Evolutionary conservation across 2,329 filamentous ascomycete species (phyloP), one percentile per base, ranked within the genome.

Genomic region (Penicillium corylophilum): DNA sequence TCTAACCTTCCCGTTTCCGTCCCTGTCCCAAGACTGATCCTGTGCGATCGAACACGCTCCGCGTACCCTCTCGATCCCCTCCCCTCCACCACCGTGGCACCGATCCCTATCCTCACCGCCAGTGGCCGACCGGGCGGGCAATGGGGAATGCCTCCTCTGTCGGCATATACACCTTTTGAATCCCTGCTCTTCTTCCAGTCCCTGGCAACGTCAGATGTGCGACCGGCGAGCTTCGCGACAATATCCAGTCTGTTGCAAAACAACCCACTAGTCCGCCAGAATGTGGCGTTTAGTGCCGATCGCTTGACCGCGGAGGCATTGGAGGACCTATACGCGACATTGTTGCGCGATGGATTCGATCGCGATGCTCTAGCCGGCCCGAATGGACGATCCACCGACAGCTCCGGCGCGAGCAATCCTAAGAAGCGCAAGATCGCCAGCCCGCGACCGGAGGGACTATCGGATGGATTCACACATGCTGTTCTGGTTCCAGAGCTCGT

Each of bases 141-240:
- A 74, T 74, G 71, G 71, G 79, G 77, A 71, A 84, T 84, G 81
- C 80, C 78, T 75, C 77, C 77, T 71, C 68, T 79, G 72, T 80
- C 83, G 68, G 78, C 80, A 66, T 92, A 94, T 75, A 93, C 90
- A 68, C 83, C 87, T 63, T 88, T 95, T 78, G 91, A 95, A 81
- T 88, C 87, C 67, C 81, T 95, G 56, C 82, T 94, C 61, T 82
- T 95, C 66, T 93, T 94, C 76, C 89, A 93, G 74, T 87, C 86
- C 55, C 81, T 95, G 59, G 81, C 85, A 61, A 78, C 79, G 61
- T 80, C 88, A 71, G 88, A 88, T 67, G 77, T 85, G 59, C 81
- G 84, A 60, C 76, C 83, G 46, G 71, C 79, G 55, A 84, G 82
- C 68, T 94, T 95, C 74, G 75, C 76, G 64, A 80, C 79, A 61